A percentile compares a stretch with the other conserved stretches of the same genome.
Conservation (phyloP, 495 filamentous ascomycete genomes). For the Neurospora discreta region DNA sequence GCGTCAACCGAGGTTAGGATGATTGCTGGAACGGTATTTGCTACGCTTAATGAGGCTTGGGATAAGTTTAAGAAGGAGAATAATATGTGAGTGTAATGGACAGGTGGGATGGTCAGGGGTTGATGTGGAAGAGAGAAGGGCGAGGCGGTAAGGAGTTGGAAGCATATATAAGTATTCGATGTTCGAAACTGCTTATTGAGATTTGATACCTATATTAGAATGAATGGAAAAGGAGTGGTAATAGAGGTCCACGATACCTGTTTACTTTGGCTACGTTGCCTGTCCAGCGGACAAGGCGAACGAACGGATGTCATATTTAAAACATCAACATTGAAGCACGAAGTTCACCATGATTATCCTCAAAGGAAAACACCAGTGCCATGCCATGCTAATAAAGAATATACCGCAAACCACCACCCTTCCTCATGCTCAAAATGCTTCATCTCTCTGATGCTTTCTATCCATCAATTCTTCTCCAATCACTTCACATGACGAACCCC, state of each 20-base stretch:
- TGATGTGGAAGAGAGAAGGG: not conserved
- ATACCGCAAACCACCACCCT: not conserved
- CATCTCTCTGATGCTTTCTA: not conserved
- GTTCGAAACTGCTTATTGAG: not conserved
- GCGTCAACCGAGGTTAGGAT: constrained; percentile 92
- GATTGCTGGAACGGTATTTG: constrained; percentile 85
- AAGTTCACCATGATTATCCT: not conserved
- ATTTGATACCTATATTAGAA: not conserved
- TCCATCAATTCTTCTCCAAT: too few species aligned
- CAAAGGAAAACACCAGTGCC: constrained; percentile 2
- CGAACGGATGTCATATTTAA: not conserved
- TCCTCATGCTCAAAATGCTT: not conserved
- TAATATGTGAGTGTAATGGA: constrained; percentile 41
- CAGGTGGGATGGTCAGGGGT: not conserved
- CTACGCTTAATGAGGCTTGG: constrained; percentile 93
- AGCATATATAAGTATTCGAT: not conserved
- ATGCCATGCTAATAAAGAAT: constrained; percentile 1
- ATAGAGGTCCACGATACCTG: not conserved
- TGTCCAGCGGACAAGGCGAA: not conserved
- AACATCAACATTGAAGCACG: too few species aligned
- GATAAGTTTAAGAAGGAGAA: constrained; percentile 95
- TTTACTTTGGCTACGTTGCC: not conserved
- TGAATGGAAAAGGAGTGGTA: not conserved
- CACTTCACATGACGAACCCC: too few species aligned
- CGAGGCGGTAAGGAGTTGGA: not conserved